Conservation (phyloP, 1,284 basidiomycete genomes). For the Sutorius eximius region DNA sequence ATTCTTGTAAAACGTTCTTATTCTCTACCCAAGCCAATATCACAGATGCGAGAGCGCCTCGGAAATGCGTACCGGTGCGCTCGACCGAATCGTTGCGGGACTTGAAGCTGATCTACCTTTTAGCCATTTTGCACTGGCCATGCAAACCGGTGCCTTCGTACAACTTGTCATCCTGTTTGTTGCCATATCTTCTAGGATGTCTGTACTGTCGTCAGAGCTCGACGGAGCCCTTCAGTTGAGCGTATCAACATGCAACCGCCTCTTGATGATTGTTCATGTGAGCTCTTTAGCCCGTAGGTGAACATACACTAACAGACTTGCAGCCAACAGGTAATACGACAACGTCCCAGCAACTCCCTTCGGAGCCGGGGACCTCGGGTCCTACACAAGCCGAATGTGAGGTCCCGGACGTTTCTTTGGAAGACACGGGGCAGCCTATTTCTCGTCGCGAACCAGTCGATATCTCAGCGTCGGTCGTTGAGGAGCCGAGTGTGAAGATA, state of each 20-base stretch:
- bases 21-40: not conserved
- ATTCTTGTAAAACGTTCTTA: not conserved
- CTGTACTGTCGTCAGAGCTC: conserved; percentile 47
- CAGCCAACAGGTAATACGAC: conserved; percentile 17
- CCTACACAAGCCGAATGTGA: not conserved
- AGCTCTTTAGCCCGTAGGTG: not conserved
- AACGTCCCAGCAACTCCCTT: not conserved
- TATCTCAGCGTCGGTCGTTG: not conserved
- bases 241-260: conserved; percentile 29
- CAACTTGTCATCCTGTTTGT: conserved; percentile 60
- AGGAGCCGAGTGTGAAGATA: not conserved
- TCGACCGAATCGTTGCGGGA: not conserved
- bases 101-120: not conserved
- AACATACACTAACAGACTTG: conserved; percentile 8
- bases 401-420: not conserved
- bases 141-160: conserved; percentile 72
- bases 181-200: conserved; percentile 60
- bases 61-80: conserved; percentile 50
- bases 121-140: conserved; percentile 60
- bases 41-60: conserved; percentile 52
- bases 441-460: conserved; percentile 1
- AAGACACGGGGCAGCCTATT: conserved; percentile 21
- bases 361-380: not conserved
- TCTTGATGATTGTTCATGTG: conserved; percentile 32
- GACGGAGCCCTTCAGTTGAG: conserved; percentile 36